Conservation (phyloP, 306 rosid species). For the Quercus dentata region DNA sequence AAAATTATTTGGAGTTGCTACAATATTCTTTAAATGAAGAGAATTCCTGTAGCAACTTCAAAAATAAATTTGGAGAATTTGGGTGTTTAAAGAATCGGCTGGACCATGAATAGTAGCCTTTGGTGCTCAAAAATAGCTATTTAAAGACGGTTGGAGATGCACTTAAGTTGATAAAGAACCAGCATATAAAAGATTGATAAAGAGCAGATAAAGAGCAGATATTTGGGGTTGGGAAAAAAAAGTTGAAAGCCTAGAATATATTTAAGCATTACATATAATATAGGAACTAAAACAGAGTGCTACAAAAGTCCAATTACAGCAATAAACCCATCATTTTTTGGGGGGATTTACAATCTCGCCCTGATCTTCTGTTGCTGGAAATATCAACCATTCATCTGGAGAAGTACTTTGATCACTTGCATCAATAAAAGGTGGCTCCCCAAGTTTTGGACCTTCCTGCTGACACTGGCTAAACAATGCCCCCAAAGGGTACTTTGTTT, state of each 20-base stretch:
- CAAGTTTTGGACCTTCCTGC: not conserved
- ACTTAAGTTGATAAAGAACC: too few relatives aligned
- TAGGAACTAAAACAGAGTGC: not conserved
- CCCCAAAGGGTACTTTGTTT: conserved; percentile 23
- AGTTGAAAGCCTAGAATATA: not conserved
- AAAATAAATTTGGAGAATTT: too few relatives aligned
- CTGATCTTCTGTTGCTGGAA: conserved; percentile 21
- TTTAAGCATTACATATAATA: not conserved
- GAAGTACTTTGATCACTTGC: conserved; percentile 19
- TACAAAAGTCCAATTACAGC: not conserved
- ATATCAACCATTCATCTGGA: conserved; percentile 55
- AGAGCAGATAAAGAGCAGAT: not conserved
- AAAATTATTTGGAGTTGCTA: too few relatives aligned
- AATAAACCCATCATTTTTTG: not conserved
- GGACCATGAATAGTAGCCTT: too few relatives aligned
- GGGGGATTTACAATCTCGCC: conserved; percentile 9
- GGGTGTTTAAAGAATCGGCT: too few relatives aligned
- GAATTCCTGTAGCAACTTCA: too few relatives aligned
- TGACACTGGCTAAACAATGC: not conserved
- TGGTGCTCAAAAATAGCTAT: too few relatives aligned
- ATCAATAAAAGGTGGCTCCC: conserved; percentile 22
- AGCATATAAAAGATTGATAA: not conserved
- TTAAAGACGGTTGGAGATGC: too few relatives aligned
- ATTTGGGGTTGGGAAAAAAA: not conserved
- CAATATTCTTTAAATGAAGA: too few relatives aligned